A percentile compares a stretch with the other conserved stretches of the same genome.
Conservation (phyloP, 2,329 filamentous ascomycete genomes). For the Curvularia lunata region DNA sequence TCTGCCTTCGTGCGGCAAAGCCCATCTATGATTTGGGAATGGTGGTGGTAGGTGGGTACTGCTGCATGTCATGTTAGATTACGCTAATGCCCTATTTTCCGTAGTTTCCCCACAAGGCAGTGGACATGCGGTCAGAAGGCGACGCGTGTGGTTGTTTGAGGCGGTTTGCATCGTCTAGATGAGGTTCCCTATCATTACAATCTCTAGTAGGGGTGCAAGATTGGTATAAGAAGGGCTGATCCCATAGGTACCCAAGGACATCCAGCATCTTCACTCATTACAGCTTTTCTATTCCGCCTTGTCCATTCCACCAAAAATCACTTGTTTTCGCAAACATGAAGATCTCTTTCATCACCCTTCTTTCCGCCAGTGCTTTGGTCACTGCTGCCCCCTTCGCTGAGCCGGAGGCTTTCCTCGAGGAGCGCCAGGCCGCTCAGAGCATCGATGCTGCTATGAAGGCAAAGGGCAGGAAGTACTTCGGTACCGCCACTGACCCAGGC, state of each 20-base stretch:
- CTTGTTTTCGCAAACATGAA: slow-evolving; percentile 34
- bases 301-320: neutral
- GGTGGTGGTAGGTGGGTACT: neutral
- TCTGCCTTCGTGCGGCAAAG: neutral
- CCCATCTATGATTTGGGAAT: neutral
- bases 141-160: neutral
- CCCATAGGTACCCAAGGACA: neutral
- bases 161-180: neutral
- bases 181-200: slow-evolving; percentile 4
- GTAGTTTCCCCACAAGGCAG: neutral
- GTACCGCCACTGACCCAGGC: slow-evolving; percentile 63
- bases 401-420: slow-evolving; percentile 35
- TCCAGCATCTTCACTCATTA: slow-evolving; percentile 1
- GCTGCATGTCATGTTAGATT: slow-evolving; percentile 4
- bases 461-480: slow-evolving; percentile 72
- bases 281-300: neutral
- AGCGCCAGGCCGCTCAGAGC: slow-evolving; percentile 52
- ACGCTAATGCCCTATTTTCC: neutral
- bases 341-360: slow-evolving; percentile 36
- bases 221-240: slow-evolving; percentile 11
- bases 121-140: neutral
- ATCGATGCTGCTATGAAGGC: slow-evolving; percentile 64
- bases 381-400: slow-evolving; percentile 41
- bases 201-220: neutral
- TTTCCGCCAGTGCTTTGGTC: slow-evolving; percentile 38